Percentiles rank a stretch among this genome's conserved stretches.
Evolutionary conservation across 257 asterid species (phyloP).

Genomic region (Cruciata laevipes): DNA sequence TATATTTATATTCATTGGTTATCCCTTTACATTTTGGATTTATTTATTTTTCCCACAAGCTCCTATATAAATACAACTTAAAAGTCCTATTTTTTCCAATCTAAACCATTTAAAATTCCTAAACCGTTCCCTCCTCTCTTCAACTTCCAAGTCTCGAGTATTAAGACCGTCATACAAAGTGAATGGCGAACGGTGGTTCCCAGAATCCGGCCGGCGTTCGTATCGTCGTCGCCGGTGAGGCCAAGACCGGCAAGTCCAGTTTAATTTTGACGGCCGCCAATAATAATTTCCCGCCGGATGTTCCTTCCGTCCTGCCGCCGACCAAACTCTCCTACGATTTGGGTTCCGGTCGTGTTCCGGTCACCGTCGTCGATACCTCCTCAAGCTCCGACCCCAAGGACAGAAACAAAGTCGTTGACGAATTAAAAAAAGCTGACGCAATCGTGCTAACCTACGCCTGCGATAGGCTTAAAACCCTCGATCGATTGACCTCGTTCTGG

Average conservation of each 20-base stretch:
- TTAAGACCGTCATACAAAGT: background rate
- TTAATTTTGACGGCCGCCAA: constrained; percentile 84
- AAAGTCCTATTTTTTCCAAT: too few relatives aligned
- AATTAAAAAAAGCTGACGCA: constrained; percentile 77
- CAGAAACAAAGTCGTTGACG: constrained; percentile 66
- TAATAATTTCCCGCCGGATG: constrained; percentile 50
- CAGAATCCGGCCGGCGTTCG: constrained; percentile 42
- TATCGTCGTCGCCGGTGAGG: constrained; percentile 88
- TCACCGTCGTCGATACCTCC: constrained; percentile 23
- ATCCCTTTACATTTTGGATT: too few relatives aligned
- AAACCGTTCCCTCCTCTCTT: too few relatives aligned
- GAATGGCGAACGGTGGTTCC: constrained; percentile 72
- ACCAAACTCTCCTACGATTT: constrained; percentile 81
- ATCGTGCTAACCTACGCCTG: constrained; percentile 90
- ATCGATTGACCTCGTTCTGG: constrained; percentile 89
- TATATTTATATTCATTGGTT: too few relatives aligned
- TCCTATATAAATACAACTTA: too few relatives aligned
- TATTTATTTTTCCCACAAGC: too few relatives aligned
- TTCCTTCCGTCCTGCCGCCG: constrained; percentile 77
- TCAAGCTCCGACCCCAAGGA: constrained; percentile 45
- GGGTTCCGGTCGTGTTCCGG: constrained; percentile 82
- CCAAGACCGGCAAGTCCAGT: constrained; percentile 88
- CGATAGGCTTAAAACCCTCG: constrained; percentile 78
- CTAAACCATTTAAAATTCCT: too few relatives aligned
- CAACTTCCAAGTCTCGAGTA: too few relatives aligned